Conservation (phyloP, 2,329 filamentous ascomycete genomes). For the Fusarium sp. region DNA sequence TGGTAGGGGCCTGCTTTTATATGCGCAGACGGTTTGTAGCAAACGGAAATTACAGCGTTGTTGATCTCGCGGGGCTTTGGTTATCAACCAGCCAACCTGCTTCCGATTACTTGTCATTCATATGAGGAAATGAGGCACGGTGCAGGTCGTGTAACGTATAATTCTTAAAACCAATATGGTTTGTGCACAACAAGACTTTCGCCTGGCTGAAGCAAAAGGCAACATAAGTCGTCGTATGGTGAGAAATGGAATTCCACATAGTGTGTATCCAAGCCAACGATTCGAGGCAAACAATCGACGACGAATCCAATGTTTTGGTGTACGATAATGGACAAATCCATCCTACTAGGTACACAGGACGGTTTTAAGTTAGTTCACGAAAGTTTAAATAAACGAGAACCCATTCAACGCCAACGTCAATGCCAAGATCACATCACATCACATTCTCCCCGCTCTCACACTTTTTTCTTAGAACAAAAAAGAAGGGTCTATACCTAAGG, state of each 20-base stretch:
- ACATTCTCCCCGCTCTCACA: background rate
- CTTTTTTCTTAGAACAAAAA: background rate
- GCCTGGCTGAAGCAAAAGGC: background rate
- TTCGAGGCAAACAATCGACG: background rate
- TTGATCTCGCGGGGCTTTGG: background rate
- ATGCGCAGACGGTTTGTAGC: background rate
- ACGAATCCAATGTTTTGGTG: background rate
- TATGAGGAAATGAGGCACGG: background rate
- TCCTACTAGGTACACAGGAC: background rate
- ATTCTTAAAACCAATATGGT: background rate
- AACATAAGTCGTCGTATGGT: background rate
- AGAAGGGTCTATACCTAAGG: background rate
- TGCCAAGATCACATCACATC: background rate
- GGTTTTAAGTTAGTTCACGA: background rate
- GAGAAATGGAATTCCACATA: background rate
- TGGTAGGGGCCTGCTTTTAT: background rate
- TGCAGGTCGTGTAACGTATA: background rate
- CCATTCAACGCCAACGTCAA: background rate
- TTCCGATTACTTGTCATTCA: background rate
- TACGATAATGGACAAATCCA: background rate
- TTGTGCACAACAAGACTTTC: background rate
- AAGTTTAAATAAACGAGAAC: background rate
- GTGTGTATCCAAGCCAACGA: background rate
- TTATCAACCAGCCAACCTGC: background rate
- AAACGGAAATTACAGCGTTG: background rate